phyloP scores from a whole-genome alignment of 2,329 filamentous ascomycete genomes.

The Pestalotiopsis sp. region DNA sequence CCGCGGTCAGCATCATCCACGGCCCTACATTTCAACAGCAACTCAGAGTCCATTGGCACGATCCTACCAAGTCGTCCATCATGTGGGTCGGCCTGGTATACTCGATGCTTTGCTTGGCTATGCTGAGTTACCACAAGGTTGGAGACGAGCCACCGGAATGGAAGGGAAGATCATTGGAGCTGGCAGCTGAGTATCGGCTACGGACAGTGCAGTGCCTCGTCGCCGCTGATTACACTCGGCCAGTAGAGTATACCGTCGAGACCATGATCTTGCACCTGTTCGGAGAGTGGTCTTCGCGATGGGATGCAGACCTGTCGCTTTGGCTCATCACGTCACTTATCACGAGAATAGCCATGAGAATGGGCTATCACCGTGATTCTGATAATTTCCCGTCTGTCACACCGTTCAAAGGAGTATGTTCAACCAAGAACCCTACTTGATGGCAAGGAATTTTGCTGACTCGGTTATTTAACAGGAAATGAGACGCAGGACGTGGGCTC shows the following conservation, averaged over 20 bases:
- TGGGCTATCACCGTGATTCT: constrained; percentile 79
- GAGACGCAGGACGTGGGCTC: constrained; percentile 68
- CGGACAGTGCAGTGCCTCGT: constrained; percentile 79
- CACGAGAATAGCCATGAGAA: constrained; percentile 63
- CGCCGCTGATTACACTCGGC: constrained; percentile 76
- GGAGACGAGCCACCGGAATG: constrained; percentile 81
- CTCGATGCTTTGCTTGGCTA: constrained; percentile 74
- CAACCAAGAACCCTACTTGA: constrained; percentile 10
- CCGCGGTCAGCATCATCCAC: constrained; percentile 75
- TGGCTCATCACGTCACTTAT: constrained; percentile 60
- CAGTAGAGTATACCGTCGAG: constrained; percentile 75
- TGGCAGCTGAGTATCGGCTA: constrained; percentile 67
- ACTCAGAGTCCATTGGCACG: constrained; percentile 67
- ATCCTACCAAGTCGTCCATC: constrained; percentile 71
- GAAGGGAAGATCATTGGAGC: constrained; percentile 64
- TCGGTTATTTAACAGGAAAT: constrained; percentile 58
- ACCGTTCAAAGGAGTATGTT: constrained; percentile 68
- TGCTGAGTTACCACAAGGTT: constrained; percentile 79
- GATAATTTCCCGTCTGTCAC: constrained; percentile 73
- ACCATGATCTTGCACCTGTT: constrained; percentile 76
- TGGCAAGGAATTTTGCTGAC: constrained; percentile 9
- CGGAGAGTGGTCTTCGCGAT: constrained; percentile 72
- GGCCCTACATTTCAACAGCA: constrained; percentile 83
- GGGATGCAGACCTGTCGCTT: constrained; percentile 73
- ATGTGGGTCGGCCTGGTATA: constrained; percentile 82